Evolutionary conservation across 2,329 filamentous ascomycete species (phyloP).

Genomic region (Calonectria crousiana): DNA sequence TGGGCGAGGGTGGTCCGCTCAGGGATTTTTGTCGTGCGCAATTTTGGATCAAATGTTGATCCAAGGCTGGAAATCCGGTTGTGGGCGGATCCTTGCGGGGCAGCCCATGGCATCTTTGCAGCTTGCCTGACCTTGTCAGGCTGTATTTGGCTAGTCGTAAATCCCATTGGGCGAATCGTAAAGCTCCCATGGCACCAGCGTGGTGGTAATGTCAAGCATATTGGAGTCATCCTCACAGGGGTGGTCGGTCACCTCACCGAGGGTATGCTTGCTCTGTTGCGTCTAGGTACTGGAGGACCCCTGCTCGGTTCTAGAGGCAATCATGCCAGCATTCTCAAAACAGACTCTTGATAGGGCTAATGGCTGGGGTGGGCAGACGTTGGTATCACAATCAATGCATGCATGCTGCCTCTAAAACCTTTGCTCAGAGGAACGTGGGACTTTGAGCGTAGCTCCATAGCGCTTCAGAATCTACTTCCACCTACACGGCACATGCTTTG

Average conservation of each 20-base stretch:
- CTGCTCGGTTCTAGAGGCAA: neutral
- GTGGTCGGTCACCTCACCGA: constrained; percentile 5
- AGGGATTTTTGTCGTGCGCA: constrained; percentile 33
- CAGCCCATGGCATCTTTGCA: constrained; percentile 20
- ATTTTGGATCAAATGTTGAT: constrained; percentile 35
- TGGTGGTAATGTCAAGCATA: constrained; percentile 31
- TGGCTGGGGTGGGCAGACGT: neutral
- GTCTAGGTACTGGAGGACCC: neutral
- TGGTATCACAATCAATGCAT: constrained; percentile 17
- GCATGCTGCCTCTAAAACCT: constrained; percentile 3
- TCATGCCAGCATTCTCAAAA: constrained; percentile 11
- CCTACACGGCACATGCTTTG: constrained; percentile 42
- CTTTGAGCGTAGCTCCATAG: constrained; percentile 29
- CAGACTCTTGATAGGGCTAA: neutral
- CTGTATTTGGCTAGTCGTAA: constrained; percentile 20
- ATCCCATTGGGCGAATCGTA: constrained; percentile 31
- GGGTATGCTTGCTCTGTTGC: constrained; percentile 1
- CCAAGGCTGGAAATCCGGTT: constrained; percentile 30
- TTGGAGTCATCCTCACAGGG: constrained; percentile 28
- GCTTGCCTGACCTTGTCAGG: constrained; percentile 24
- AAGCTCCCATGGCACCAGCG: constrained; percentile 31
- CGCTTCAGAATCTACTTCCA: constrained; percentile 36
- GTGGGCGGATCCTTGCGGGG: constrained; percentile 37
- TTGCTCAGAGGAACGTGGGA: neutral
- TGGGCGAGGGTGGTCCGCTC: constrained; percentile 17